Conservation (phyloP, 441 rosid genomes). For the Kokia cookei region DNA sequence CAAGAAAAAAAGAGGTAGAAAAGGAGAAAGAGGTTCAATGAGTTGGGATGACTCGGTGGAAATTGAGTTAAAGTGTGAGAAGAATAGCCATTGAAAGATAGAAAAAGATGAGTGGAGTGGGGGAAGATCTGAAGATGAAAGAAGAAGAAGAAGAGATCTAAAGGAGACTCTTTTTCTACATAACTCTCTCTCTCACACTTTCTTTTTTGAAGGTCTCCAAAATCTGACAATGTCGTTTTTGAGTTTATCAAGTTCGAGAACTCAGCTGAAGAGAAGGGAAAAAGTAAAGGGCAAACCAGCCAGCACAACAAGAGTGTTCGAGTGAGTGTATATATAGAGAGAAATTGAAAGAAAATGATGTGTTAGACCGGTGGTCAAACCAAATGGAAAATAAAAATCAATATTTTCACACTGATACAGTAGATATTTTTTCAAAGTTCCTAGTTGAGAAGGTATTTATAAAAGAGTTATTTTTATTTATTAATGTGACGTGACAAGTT, state of each 20-base stretch:
- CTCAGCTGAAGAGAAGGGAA: neutral
- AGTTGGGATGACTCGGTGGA: slow-evolving; percentile 2
- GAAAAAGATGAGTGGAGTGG: slow-evolving; percentile 5
- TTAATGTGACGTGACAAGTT: too few relatives aligned
- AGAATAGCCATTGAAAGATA: slow-evolving; percentile 8
- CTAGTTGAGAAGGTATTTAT: too few relatives aligned
- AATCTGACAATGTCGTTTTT: slow-evolving; percentile 33
- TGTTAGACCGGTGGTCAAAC: slow-evolving; percentile 51
- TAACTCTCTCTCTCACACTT: neutral
- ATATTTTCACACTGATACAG: neutral
- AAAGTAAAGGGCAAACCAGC: slow-evolving; percentile 9
- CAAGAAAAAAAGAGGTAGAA: neutral
- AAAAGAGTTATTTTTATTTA: too few relatives aligned
- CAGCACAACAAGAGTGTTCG: slow-evolving; percentile 12
- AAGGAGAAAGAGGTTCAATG: slow-evolving; percentile 6
- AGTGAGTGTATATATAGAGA: slow-evolving; percentile 11
- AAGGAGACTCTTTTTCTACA: neutral
- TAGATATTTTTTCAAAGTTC: too few relatives aligned
- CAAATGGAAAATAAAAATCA: neutral
- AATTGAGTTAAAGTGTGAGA: slow-evolving; percentile 1
- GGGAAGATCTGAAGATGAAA: slow-evolving; percentile 10
- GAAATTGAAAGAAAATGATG: neutral
- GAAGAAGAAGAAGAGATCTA: slow-evolving; percentile 12
- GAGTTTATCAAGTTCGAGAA: slow-evolving; percentile 20
- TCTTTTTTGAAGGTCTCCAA: slow-evolving; percentile 12